Conservation (phyloP, 2,329 filamentous ascomycete species). For the Exophiala sp. region DNA sequence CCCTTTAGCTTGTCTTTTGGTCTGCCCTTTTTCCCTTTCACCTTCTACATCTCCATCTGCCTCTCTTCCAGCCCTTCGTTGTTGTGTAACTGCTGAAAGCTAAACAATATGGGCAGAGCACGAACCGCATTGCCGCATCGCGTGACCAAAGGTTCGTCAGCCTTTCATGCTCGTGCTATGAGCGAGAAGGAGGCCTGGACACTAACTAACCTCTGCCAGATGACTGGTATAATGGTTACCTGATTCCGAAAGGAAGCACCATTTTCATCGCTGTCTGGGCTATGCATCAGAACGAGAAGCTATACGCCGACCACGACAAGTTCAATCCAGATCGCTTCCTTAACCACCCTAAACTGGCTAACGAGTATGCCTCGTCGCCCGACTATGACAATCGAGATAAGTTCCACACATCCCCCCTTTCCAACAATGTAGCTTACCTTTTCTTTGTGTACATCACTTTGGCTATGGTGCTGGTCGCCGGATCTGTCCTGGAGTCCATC, state of each 20-base stretch:
- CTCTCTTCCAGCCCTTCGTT: no score
- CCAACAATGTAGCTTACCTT: no score
- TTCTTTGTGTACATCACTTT: no score
- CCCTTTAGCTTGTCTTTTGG: no score
- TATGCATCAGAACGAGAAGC: constrained; percentile 40
- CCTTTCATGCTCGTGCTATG: background rate
- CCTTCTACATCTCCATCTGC: no score
- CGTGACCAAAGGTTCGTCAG: no score
- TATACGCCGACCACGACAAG: constrained; percentile 36
- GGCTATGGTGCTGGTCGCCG: constrained; percentile 53
- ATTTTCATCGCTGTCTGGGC: constrained; percentile 43
- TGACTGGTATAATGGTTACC: constrained; percentile 44
- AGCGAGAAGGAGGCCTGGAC: background rate
- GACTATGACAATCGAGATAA: constrained; percentile 34
- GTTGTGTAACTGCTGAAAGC: no score
- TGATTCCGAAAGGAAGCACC: constrained; percentile 44
- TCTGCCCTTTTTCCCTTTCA: no score
- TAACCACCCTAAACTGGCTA: constrained; percentile 29
- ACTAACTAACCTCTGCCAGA: constrained; percentile 31
- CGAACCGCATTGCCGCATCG: no score
- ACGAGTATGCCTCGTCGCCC: constrained; percentile 34
- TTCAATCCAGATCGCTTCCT: constrained; percentile 40
- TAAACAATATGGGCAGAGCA: no score
- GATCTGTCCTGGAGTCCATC: constrained; percentile 30
- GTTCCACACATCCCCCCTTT: no score